Base-by-base conservation (phyloP, 1,139 yeast genomes). In the Scheffersomyces cryptocercus region DNA sequence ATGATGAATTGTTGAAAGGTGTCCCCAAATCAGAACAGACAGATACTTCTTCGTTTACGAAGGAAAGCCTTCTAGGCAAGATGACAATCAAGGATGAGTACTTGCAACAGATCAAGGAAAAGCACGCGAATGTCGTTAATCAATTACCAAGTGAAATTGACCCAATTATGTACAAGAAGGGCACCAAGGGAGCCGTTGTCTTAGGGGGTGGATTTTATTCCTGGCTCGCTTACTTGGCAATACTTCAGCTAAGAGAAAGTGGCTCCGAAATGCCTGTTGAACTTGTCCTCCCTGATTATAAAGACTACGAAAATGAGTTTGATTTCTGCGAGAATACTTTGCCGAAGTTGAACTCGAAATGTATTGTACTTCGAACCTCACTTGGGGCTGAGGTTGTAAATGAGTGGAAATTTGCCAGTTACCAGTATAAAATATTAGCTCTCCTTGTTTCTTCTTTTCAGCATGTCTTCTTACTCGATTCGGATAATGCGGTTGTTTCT, bases 351-450 rank as follows among this genome's bases (percentile, higher is more conserved):
- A 29, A 29, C 20, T 35, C 42, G 7, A 13, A 28, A 16, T 39
- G 42, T 11, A 35, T 36, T n/a, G 32, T 39, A 7, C 50, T 42
- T 20, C 40, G 37, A 4, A 29, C 36, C 3, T 13, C 26, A 10
- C 16, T 42, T 5, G 45, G 45, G 3, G 10, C 28, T 5, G 14
- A 29, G 4, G 40, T 37, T 20, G 29, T 32, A 33, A 15, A 15
- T 4, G 38, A 35, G 12, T 39, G 38, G 39, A 16, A 29, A 7
- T 33, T 44, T 20, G 14, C 29, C 6, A 36, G 35, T 4, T 55
- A 52, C 41, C 57, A 55, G 39, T 53, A 46, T 43, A 55, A 55
- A 34, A 44, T 50, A 3, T 39, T 55, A 40, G 59, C 57, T 9
- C 40, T 55, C n/a, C 41, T 55, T 29, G 47, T 50, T 30, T 52